A percentile compares a stretch with the other conserved stretches of the same genome.
These are phyloP conservation scores for Bromus sterilis DNA, from an alignment of 176 grass and related monocot genomes.

Conservation along the genomic window DNA sequence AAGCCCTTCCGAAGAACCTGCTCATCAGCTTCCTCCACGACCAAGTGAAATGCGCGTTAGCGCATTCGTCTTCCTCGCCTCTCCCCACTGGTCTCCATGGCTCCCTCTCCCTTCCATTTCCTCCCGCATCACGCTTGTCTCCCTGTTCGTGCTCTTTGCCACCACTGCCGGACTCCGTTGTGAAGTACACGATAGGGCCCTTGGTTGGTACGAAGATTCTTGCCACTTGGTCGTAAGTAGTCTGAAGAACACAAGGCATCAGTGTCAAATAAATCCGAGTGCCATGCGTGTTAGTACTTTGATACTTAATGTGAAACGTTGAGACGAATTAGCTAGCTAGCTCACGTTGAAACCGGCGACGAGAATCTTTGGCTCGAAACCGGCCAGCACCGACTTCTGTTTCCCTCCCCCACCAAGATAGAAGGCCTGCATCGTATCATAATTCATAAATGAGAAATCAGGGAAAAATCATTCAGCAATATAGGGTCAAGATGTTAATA, in stretches of 20 bases:
- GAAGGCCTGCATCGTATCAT: slow-evolving; percentile 50
- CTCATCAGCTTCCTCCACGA: slow-evolving; percentile 43
- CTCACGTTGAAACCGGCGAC: slow-evolving; percentile 72
- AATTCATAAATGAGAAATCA: background rate
- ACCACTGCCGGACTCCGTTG: background rate
- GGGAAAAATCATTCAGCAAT: background rate
- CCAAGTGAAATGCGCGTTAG: slow-evolving; percentile 9
- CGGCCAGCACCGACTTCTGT: slow-evolving; percentile 41
- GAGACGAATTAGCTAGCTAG: slow-evolving; percentile 9
- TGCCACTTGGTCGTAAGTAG: slow-evolving; percentile 38
- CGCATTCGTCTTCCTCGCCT: background rate
- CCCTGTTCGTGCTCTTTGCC: background rate
- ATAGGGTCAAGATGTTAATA: background rate
- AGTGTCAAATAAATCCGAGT: background rate
- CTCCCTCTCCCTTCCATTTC: background rate
- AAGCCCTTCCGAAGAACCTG: slow-evolving; percentile 27
- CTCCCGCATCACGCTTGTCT: background rate
- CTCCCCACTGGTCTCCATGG: slow-evolving; percentile 5
- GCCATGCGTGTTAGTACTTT: background rate
- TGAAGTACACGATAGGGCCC: slow-evolving; percentile 53
- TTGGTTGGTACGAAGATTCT: slow-evolving; percentile 13
- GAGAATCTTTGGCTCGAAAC: slow-evolving; percentile 55
- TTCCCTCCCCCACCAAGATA: slow-evolving; percentile 47
- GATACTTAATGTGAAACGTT: background rate
- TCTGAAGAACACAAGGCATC: slow-evolving; percentile 14